Base-by-base conservation (phyloP, 2,329 filamentous ascomycete genomes). In the Aspergillus hortae region DNA sequence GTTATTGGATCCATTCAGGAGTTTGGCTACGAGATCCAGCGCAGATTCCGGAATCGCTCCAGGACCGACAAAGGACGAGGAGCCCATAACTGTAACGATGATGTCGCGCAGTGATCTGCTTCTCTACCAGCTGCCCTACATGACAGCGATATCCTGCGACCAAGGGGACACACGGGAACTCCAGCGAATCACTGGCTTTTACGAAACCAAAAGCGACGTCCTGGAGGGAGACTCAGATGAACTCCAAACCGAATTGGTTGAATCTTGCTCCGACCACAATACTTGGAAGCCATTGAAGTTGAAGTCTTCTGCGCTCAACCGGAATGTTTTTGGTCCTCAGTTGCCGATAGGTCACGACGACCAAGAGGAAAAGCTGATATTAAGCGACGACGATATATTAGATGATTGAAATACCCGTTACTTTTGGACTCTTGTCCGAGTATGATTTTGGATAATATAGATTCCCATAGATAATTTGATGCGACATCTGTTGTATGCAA, bases 301-400 rank as follows among this genome's bases (percentile, higher is more conserved):
- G 19, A 44, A 11, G 21, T 32, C 17, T 23, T 43, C 40, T 35
- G 68, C 30, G 66, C 59, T 67, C 54, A 48, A 49, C 56, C 50
- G 52, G 19, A n/a, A 19, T 6, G 57, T 63, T 48, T 55, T 62
- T 57, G 61, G 47, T 55, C 60, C 43, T 30, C 55, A 40, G 21
- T 52, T 53, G 19, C 52, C 63, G 2, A 68, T 65, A 9, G 65
- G 74, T 42, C 71, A 72, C 2, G 71, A 75, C 25, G 65, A 80
- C 56, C 74, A 78, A 40, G 80, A 84, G 55, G 83, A 85, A 67
- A 88, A 86, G 61, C 72, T 92, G 57, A 82, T 90, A 42, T 72
- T 92, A 38, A 90, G 86, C 60, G 89, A 94, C 63, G 89, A 94
- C 71, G 89, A 94, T 74, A 92, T 94, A 66, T 88, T 91, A 68